Evolutionary conservation across 495 filamentous ascomycete species (phyloP).

Genomic region (Cairneyella variabilis): DNA sequence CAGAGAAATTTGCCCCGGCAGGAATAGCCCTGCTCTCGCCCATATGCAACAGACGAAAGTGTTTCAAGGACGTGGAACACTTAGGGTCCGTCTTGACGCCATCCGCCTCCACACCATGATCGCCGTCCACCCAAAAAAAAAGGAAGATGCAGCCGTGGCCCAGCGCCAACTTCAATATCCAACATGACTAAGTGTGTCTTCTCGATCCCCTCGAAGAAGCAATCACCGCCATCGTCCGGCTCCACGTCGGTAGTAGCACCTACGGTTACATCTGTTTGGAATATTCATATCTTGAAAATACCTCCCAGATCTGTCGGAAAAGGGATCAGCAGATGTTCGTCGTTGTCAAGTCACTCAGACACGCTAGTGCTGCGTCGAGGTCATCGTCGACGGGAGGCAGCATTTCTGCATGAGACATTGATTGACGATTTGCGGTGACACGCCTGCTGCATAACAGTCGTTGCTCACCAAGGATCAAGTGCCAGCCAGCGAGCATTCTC

Average conservation of each 20-base stretch:
- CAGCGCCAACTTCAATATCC: background rate
- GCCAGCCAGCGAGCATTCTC: background rate
- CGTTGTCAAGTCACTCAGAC: background rate
- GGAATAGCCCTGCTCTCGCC: background rate
- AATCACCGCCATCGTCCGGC: background rate
- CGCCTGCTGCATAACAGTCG: background rate
- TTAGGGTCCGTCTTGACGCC: too few relatives aligned
- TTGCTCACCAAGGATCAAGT: background rate
- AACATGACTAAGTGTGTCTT: background rate
- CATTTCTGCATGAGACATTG: background rate
- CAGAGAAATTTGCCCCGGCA: background rate
- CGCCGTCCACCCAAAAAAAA: too few relatives aligned
- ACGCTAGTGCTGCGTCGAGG: constrained; percentile 10
- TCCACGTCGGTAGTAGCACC: background rate
- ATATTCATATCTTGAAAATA: background rate
- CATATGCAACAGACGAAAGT: too few relatives aligned
- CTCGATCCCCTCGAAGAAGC: background rate
- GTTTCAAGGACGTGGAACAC: too few relatives aligned
- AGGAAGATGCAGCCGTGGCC: background rate
- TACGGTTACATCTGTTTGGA: background rate
- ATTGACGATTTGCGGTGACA: background rate
- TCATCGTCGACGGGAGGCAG: constrained; percentile 1
- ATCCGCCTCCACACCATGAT: too few relatives aligned
- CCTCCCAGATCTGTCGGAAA: constrained; percentile 5
- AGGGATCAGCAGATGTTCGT: constrained; percentile 5